Evolutionary conservation across 495 filamentous ascomycete species (phyloP).

Genomic region (Wilcoxina mikolae): DNA sequence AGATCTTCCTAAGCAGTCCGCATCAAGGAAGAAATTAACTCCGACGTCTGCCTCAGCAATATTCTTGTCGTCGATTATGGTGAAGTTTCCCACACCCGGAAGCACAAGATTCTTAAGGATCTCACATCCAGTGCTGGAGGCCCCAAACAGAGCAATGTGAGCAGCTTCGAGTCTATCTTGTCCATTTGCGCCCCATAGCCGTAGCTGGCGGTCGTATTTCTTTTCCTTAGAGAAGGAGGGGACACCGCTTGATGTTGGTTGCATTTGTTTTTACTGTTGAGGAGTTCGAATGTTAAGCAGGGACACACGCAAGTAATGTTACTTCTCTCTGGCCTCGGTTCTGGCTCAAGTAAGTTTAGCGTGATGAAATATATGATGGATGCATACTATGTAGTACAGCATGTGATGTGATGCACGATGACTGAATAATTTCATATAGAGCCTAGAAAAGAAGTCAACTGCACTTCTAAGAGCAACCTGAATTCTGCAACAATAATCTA

Average conservation of each 20-base stretch:
- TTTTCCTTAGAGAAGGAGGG: conserved; percentile 78
- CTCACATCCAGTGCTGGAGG: conserved; percentile 76
- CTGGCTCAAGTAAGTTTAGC: no score
- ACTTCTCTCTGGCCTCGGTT: no score
- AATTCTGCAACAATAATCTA: no score
- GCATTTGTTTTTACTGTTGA: no score
- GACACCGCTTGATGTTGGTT: conserved; percentile 12
- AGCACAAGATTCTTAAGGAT: conserved; percentile 92
- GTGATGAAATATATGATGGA: no score
- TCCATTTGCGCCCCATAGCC: conserved; percentile 85
- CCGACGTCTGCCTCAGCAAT: conserved; percentile 76
- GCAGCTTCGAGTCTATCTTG: conserved; percentile 82
- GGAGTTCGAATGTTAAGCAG: no score
- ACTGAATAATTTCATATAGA: no score
- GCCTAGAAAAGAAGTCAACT: no score
- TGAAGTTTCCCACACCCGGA: conserved; percentile 90
- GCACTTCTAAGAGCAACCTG: no score
- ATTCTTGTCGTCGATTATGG: conserved; percentile 64
- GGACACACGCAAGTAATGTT: no score
- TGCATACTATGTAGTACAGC: no score
- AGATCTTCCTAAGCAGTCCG: conserved; percentile 58
- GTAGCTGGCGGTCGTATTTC: conserved; percentile 91
- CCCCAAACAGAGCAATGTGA: conserved; percentile 73
- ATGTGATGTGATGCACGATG: no score
- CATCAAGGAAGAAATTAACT: conserved; percentile 91